Evolutionary conservation across 2,329 filamentous ascomycete genomes (phyloP), one percentile per base, ranked within the genome.

Genomic region (Xylariaceae sp.): DNA sequence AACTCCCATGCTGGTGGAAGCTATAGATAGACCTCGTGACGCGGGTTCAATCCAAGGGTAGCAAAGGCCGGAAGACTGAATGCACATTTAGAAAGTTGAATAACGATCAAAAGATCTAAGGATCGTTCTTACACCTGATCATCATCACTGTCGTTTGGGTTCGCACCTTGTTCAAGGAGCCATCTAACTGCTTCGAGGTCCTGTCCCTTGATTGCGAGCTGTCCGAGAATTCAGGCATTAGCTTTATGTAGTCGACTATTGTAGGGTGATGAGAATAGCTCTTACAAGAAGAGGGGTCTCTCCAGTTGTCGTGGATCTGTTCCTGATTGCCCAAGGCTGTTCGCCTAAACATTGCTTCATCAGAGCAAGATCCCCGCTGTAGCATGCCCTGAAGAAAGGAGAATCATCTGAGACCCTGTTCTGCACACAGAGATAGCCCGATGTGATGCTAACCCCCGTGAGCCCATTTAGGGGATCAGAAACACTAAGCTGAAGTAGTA

Each of bases 281-380:
- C 40, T 42, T 22, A 35, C 40, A 16, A 35, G 29, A 20, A 42
- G 20, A 16, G 40, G 40, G 16, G 20, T 42, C 21, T 42, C 40
- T n/a, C 40, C 29, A 6, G 29, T 42, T 12, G 29, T 34, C 20
- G 19, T 10, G 3, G 20, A n/a, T 22, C 8, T 42, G 11, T 17
- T n/a, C 12, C 20, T 19, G 11, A 42, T 6, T 35, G 32, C 29
- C 40, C 29, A 42, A 3, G 29, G 40, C 20, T 35, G 27, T 7
- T 42, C 40, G 16, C 22, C 29, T 35, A 42, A 21, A 11, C 20
- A 35, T 12, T 42, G 29, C 5, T 8, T 22, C 40, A 42, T 42
- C 40, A 42, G 8, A 12, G n/a, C 14, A 16, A 42, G 33, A 21
- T 35, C 29, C 8, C 40, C 27, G 3, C 10, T 8, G 5, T 35